These are phyloP conservation scores for Solanum pinnatisectum DNA, from an alignment of 257 asterid genomes.

Conservation along the genomic window DNA sequence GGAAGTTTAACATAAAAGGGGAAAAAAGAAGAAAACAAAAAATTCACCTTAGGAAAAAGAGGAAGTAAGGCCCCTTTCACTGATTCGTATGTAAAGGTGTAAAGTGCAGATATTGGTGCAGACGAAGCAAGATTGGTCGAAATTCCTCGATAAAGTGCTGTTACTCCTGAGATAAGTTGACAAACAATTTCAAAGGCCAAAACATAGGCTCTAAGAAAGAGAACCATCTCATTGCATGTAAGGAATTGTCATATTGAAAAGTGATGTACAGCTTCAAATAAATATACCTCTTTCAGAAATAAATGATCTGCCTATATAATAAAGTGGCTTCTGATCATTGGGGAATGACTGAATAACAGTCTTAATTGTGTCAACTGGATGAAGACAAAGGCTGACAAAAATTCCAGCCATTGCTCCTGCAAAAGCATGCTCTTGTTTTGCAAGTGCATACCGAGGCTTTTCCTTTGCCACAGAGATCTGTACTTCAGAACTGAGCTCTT, in stretches of 20 bases:
- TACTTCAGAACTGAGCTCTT: constrained; percentile 14
- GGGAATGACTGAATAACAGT: constrained; percentile 82
- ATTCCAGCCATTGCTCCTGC: constrained; percentile 98
- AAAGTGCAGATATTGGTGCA: constrained; percentile 92
- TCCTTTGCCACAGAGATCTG: constrained; percentile 22
- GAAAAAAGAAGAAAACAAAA: background rate
- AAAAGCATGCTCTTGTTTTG: constrained; percentile 82
- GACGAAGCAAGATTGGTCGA: constrained; percentile 75
- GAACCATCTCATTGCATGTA: background rate
- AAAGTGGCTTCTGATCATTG: constrained; percentile 52
- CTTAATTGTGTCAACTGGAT: constrained; percentile 86
- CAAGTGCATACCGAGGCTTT: constrained; percentile 32
- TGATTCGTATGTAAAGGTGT: constrained; percentile 87
- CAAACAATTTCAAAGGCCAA: constrained; percentile 7
- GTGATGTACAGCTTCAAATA: background rate
- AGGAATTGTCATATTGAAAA: background rate
- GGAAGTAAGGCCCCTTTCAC: constrained; percentile 71
- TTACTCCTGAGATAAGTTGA: constrained; percentile 40
- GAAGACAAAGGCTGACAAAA: constrained; percentile 83
- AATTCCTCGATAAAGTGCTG: constrained; percentile 90
- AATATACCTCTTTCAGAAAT: constrained; percentile 77
- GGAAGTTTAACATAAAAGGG: background rate
- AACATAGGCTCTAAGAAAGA: background rate
- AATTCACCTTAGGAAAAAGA: constrained; percentile 62
- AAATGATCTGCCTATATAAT: constrained; percentile 49